Base-by-base conservation (phyloP, 805 yeast genomes). In the Metschnikowia sp. region DNA sequence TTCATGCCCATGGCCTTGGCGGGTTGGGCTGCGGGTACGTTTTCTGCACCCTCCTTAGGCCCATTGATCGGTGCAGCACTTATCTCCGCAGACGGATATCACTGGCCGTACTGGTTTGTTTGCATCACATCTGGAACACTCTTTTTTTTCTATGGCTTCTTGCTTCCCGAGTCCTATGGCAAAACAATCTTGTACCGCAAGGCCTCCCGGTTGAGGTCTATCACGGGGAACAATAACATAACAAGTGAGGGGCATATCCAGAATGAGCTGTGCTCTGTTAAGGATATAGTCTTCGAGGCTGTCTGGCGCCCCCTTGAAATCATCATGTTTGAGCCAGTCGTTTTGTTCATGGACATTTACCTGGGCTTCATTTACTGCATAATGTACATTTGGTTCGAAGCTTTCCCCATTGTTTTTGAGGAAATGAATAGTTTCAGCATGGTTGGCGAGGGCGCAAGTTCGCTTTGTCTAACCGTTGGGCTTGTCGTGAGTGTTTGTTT, bases 51-150 rank as follows among this genome's bases (percentile, higher is more conserved):
- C 1, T 68, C 74, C 8, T 36, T 77, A 13, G 85, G 83, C n/a
- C 86, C 86, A 1, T 56, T 82, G 6, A 56, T 82, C 35, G 85
- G 85, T 37, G 76, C 82, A 9, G 71, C 75, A 4, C 64, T 82
- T 58, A 65, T 68, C 3, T 35, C 22, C 1, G 38, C 37, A 11
- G 50, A 44, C 19, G 44, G 46, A 32, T 46, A 49, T 31, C 52
- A 44, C 40, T 50, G 51, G 54, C 39, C 54, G 2, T 50, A 44
- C 39, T 50, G 50, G 52, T 45, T 50, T 18, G 39, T 48, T n/a
- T 41, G 49, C 32, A 49, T 51, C 15, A 13, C 47, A 12, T 40
- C 51, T 13, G 55, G 55, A 10, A 28, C 38, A 7, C 39, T 45
- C n/a, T 37, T 49, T 26, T 37, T 47, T 5, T 12, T 49, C 10